Percentiles rank a stretch among this genome's conserved stretches.
Evolutionary conservation across 2,329 filamentous ascomycete species (phyloP).

Genomic region (Calonectria honghensis): DNA sequence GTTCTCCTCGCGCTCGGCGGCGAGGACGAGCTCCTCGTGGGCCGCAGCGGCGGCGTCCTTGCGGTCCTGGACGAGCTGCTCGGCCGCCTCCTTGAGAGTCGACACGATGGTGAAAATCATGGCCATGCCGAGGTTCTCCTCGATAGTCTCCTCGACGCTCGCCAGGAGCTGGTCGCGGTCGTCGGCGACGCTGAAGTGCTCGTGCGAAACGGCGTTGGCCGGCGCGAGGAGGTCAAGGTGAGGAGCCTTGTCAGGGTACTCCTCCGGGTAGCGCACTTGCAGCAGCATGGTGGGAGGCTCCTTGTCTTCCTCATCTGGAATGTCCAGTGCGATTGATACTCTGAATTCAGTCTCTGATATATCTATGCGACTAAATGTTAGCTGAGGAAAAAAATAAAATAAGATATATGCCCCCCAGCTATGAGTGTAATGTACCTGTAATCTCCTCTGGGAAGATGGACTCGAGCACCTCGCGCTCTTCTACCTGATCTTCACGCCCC

Average conservation of each 20-base stretch:
- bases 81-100: conserved; percentile 91
- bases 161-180: conserved; percentile 86
- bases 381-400: conserved; percentile 25
- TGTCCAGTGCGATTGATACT: conserved; percentile 89
- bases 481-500: conserved; percentile 90
- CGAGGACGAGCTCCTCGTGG: conserved; percentile 72
- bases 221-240: conserved; percentile 86
- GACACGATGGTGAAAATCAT: conserved; percentile 97
- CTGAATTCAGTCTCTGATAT: conserved; percentile 93
- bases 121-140: conserved; percentile 96
- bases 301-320: conserved; percentile 78
- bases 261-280: conserved; percentile 90
- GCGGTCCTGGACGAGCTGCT: conserved; percentile 86
- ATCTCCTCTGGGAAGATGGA: conserved; percentile 99
- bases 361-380: conserved; percentile 71
- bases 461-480: conserved; percentile 97
- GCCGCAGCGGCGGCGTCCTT: conserved; percentile 77
- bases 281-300: conserved; percentile 85
- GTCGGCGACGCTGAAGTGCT: conserved; percentile 84
- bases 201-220: conserved; percentile 80
- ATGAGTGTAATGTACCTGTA: conserved; percentile 76
- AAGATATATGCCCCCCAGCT: neutral
- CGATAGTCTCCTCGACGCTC: conserved; percentile 82
- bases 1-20: conserved; percentile 92
- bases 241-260: conserved; percentile 92